phyloP scores from a whole-genome alignment of 805 yeast species.

The Pichia eremophila region DNA sequence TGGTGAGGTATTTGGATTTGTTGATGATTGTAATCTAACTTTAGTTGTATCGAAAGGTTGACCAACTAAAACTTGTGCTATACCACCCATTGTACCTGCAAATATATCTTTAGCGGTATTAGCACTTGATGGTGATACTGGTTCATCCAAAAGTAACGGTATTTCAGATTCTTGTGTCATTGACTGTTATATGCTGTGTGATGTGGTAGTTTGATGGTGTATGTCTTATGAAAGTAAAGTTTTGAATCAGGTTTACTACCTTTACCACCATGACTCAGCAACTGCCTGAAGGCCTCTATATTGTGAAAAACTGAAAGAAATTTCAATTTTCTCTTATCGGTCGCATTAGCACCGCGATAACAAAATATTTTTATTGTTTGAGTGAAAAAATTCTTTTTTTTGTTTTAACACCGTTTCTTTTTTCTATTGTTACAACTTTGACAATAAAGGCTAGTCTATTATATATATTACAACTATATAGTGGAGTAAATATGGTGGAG shows the following conservation, averaged over 20 bases:
- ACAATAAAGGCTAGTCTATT: too few relatives aligned
- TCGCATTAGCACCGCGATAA: neutral
- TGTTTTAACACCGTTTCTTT: neutral
- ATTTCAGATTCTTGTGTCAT: conserved; percentile 24
- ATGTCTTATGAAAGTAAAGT: too few relatives aligned
- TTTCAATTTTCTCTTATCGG: too few relatives aligned
- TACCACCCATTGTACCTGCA: conserved; percentile 93
- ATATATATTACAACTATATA: too few relatives aligned
- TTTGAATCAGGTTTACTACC: too few relatives aligned
- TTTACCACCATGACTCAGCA: too few relatives aligned
- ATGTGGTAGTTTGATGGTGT: too few relatives aligned
- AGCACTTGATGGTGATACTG: conserved; percentile 17
- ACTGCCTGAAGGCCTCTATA: too few relatives aligned
- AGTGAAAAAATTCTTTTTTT: neutral
- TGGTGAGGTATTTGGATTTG: conserved; percentile 57
- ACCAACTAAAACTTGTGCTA: conserved; percentile 91
- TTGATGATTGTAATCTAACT: conserved; percentile 82
- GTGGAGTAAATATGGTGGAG: too few relatives aligned
- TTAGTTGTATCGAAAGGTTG: conserved; percentile 96
- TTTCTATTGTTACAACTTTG: neutral
- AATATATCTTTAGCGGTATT: conserved; percentile 66
- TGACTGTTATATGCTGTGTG: too few relatives aligned
- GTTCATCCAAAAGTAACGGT: conserved; percentile 19
- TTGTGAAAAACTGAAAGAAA: too few relatives aligned
- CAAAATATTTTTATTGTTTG: neutral